A percentile compares a stretch with the other conserved stretches of the same genome.
phyloP scores from a whole-genome alignment of 2,329 filamentous ascomycete genomes.

The Seiridium cupressi region DNA sequence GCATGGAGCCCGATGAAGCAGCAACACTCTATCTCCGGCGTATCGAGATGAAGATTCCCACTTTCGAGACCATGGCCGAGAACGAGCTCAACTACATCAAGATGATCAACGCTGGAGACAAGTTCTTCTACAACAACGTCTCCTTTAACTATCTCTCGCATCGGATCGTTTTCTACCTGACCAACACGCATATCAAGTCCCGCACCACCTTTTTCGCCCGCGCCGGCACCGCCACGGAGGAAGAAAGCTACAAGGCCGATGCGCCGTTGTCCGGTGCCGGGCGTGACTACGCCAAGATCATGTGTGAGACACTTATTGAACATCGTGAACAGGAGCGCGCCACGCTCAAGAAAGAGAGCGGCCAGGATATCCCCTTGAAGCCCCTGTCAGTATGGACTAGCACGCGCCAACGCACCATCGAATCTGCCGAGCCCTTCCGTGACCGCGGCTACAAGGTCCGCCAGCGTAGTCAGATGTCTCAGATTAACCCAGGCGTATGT shows the following conservation, averaged over 20 bases:
- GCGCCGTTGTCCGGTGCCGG: conserved; percentile 80
- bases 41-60: conserved; percentile 88
- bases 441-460: conserved; percentile 80
- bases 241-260: conserved; percentile 90
- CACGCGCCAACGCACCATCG: conserved; percentile 82
- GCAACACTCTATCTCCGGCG: conserved; percentile 87
- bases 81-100: conserved; percentile 95
- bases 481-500: conserved; percentile 93
- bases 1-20: conserved; percentile 89
- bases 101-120: conserved; percentile 96
- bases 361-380: conserved; percentile 66
- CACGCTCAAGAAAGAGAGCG: conserved; percentile 66
- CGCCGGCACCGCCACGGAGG: conserved; percentile 80
- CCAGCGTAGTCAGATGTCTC: conserved; percentile 93
- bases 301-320: conserved; percentile 78
- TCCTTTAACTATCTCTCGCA: conserved; percentile 96
- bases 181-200: conserved; percentile 95
- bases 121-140: conserved; percentile 94
- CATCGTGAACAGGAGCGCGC: conserved; percentile 82
- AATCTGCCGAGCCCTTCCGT: conserved; percentile 82
- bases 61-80: conserved; percentile 97
- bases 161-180: conserved; percentile 95
- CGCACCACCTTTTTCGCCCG: conserved; percentile 91
- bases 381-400: conserved; percentile 94
- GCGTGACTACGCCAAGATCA: conserved; percentile 75